Evolutionary conservation across 2,329 filamentous ascomycete genomes (phyloP), one percentile per base, ranked within the genome.

Genomic region (Ophiosphaerella herpotricha): DNA sequence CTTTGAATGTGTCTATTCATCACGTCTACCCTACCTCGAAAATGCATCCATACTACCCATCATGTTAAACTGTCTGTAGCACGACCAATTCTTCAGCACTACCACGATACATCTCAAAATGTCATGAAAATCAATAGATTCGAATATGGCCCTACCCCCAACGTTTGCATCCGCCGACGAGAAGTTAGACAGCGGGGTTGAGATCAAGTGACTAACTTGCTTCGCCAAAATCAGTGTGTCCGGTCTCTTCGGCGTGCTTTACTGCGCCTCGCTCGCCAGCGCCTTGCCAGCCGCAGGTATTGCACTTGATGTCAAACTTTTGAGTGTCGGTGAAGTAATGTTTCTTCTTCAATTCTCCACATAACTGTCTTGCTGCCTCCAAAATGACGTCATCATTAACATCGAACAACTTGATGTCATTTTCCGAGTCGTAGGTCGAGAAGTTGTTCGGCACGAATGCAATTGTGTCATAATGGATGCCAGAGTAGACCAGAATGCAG

Each of bases 381-480:
- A 86, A 57, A 2, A 85, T 76, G 5, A 80, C 73, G 5, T 80
- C 76, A 54, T 86, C 83, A 3, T 73, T 72, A 1, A 81, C 72
- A 49, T 85, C 80, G 46, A 97, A 85, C 1, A 95, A 83, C 60
- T 88, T 87, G n/a, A 87, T 83, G 67, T 97, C 93, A 56, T 87
- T 83, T 23, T 94, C 89, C 0, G 90, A 84, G 7, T 87, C 83
- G 9, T 84, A 77, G 39, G 84, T 58, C 74, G 80, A 55, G 80
- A 82, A 18, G 79, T 85, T 34, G 82, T 84, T 14, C 0, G 71
- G 71, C 5, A 85, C 86, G 58, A 96, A 84, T 1, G 89, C 91
- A 52, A 97, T 87, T 6, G 90, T 87, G 73, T 97, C 93, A 74
- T 97, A 97, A 71, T 97, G 92, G 43, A 97, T 94, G 2, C 91